Evolutionary conservation across 345 rosid species (phyloP).

Genomic region (Sisymbrium irio): DNA sequence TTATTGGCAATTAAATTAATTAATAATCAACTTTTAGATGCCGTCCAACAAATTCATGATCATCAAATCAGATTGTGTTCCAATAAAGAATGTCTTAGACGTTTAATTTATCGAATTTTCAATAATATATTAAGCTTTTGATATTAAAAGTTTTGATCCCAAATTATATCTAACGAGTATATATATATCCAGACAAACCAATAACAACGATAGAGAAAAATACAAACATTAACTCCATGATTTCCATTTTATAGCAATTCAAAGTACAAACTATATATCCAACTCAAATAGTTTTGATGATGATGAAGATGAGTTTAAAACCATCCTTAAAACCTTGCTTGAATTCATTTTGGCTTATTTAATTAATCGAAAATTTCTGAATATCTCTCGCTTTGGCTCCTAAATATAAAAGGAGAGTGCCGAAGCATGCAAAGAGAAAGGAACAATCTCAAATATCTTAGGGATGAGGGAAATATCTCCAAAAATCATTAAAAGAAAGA

Average conservation of each 20-base stretch:
- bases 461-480: too few species aligned
- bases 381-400: too few species aligned
- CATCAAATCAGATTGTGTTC: slow-evolving; percentile 28
- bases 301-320: too few species aligned
- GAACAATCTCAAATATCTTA: too few species aligned
- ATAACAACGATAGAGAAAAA: neutral
- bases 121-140: neutral
- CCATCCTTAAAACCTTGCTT: too few species aligned
- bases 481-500: too few species aligned
- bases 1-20: neutral
- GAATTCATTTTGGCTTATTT: too few species aligned
- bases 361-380: too few species aligned
- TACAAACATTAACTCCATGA: neutral
- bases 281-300: too few species aligned
- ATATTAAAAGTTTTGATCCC: neutral
- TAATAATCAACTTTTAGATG: neutral
- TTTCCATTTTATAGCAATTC: neutral
- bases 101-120: neutral
- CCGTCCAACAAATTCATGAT: slow-evolving; percentile 5
- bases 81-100: slow-evolving; percentile 16
- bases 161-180: neutral
- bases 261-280: too few species aligned
- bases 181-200: neutral
- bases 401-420: too few species aligned
- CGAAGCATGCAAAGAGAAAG: too few species aligned